Evolutionary conservation across 139 green algal species (phyloP).

Genomic region (Volvox reticuliferus): DNA sequence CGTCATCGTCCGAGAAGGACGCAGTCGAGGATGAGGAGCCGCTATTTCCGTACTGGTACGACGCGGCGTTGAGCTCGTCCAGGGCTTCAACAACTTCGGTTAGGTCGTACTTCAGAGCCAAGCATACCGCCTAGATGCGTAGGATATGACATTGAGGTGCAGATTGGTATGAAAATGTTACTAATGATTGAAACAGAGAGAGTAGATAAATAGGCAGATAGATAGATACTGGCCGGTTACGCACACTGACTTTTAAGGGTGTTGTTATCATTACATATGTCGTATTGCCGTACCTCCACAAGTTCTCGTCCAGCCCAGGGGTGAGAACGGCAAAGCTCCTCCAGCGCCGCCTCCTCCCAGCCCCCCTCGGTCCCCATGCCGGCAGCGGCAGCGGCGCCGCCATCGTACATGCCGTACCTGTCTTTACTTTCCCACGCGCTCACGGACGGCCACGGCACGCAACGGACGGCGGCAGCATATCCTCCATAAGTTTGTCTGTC

Average conservation of each 20-base stretch:
- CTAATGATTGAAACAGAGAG: background rate
- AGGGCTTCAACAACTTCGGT: conserved; percentile 27
- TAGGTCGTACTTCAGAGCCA: conserved; percentile 30
- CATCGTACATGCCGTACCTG: background rate
- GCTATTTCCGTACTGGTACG: background rate
- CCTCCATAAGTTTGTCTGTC: background rate
- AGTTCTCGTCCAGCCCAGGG: conserved; percentile 23
- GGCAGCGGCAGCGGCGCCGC: background rate
- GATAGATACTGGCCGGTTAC: background rate
- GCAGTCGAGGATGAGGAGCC: background rate
- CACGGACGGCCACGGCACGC: background rate
- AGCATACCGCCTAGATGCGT: conserved; percentile 6
- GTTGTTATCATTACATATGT: background rate
- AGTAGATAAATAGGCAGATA: background rate
- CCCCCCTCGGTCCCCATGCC: background rate
- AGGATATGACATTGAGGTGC: background rate
- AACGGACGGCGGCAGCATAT: background rate
- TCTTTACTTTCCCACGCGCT: background rate
- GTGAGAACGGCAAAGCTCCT: conserved; percentile 21
- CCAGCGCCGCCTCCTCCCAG: conserved; percentile 18
- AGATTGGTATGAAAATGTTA: background rate
- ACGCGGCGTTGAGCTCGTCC: conserved; percentile 29
- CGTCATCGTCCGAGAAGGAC: background rate
- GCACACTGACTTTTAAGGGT: background rate
- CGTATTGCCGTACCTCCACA: conserved; percentile 11